Percentiles rank a stretch among this genome's conserved stretches.
These are phyloP conservation scores for Alternaria gansuensis DNA, from an alignment of 2,329 filamentous ascomycete genomes.

Conservation along the genomic window DNA sequence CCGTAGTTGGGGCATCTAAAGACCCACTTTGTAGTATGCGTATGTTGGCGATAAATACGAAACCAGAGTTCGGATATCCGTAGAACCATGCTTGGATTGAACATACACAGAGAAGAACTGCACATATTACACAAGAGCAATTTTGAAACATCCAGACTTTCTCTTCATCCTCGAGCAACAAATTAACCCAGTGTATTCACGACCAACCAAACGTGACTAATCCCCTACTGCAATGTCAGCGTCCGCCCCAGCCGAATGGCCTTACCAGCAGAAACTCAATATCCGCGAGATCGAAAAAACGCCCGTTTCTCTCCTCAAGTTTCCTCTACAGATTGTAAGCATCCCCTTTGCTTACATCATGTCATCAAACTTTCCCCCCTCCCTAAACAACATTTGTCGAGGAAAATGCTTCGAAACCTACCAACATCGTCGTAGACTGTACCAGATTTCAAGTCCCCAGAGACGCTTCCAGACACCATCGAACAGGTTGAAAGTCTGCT, in stretches of 20 bases:
- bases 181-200: background rate
- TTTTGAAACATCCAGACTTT: background rate
- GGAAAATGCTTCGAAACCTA: background rate
- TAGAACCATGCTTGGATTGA: background rate
- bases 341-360: fast-evolving
- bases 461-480: background rate
- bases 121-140: background rate
- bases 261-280: background rate
- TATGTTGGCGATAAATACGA: background rate
- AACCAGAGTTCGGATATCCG: background rate
- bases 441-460: background rate
- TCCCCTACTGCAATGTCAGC: background rate
- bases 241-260: background rate
- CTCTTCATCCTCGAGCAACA: background rate
- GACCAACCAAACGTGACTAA: background rate
- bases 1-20: background rate
- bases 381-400: background rate
- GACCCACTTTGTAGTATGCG: too few species aligned
- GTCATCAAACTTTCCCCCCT: background rate
- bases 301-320: background rate
- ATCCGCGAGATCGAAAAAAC: background rate
- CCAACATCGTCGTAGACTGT: background rate
- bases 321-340: slow-evolving; percentile 1
- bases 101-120: background rate
- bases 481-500: background rate